These are phyloP conservation scores for Camelina sativa DNA, from an alignment of 345 rosid genomes.

Conservation along the genomic window DNA sequence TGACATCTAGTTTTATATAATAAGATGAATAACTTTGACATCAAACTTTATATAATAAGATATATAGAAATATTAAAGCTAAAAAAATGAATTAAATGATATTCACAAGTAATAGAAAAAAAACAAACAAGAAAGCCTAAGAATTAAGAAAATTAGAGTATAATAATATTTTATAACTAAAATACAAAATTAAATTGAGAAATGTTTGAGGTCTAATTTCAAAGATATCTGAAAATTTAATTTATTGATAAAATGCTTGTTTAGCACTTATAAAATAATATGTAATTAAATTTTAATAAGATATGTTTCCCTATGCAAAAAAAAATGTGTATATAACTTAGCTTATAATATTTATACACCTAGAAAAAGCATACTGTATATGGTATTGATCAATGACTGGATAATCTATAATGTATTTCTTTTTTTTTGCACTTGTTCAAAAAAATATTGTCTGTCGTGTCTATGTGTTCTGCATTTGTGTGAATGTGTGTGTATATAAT, in stretches of 20 bases:
- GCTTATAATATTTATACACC: constrained; percentile 9
- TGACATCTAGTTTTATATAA: too few relatives aligned
- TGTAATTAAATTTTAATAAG: background rate
- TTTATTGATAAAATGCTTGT: background rate
- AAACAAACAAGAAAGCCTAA: background rate
- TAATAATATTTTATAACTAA: background rate
- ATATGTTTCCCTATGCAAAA: background rate
- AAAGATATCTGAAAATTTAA: background rate
- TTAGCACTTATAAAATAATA: background rate
- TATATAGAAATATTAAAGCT: too few relatives aligned
- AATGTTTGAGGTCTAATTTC: background rate
- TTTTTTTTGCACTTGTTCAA: background rate
- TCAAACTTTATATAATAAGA: too few relatives aligned
- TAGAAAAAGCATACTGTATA: constrained; percentile 14
- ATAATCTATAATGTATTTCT: background rate
- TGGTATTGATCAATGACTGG: constrained; percentile 7
- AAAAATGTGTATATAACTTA: background rate
- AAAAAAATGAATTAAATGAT: background rate
- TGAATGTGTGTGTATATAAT: constrained; percentile 22
- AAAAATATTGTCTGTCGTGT: background rate
- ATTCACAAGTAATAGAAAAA: background rate
- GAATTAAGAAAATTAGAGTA: background rate
- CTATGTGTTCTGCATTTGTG: background rate
- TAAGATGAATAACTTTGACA: too few relatives aligned
- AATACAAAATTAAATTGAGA: background rate